Conservation (phyloP, 176 grass and related monocot genomes). For the Aegilops bicornis region DNA sequence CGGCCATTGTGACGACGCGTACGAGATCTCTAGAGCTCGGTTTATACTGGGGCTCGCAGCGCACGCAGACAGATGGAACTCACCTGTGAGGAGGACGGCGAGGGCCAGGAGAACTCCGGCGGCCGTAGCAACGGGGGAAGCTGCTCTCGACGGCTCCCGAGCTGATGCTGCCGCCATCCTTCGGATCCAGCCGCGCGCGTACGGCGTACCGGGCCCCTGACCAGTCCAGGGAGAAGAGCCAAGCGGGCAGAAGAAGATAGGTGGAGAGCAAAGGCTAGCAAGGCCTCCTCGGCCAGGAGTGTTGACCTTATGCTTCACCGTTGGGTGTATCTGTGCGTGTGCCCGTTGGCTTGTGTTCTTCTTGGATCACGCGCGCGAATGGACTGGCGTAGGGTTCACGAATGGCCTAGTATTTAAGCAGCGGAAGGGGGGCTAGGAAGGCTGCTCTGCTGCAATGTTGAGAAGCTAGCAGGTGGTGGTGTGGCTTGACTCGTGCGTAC, state of each 20-base stretch:
- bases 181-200: neutral
- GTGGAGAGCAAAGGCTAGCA: neutral
- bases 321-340: neutral
- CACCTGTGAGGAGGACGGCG: constrained; percentile 23
- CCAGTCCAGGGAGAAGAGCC: neutral
- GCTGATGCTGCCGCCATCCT: neutral
- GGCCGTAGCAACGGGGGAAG: neutral
- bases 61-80: neutral
- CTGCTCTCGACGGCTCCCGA: neutral
- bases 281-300: neutral
- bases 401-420: neutral
- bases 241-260: neutral
- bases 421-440: neutral
- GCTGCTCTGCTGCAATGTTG: neutral
- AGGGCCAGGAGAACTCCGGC: constrained; percentile 9
- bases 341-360: neutral
- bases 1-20: neutral
- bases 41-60: neutral
- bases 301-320: neutral
- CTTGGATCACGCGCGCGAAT: neutral
- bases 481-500: neutral
- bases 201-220: neutral
- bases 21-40: neutral
- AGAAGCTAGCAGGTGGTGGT: neutral
- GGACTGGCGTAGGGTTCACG: neutral